Base-by-base conservation (phyloP, 441 rosid species). In the Bocquillonia castaneifolia region DNA sequence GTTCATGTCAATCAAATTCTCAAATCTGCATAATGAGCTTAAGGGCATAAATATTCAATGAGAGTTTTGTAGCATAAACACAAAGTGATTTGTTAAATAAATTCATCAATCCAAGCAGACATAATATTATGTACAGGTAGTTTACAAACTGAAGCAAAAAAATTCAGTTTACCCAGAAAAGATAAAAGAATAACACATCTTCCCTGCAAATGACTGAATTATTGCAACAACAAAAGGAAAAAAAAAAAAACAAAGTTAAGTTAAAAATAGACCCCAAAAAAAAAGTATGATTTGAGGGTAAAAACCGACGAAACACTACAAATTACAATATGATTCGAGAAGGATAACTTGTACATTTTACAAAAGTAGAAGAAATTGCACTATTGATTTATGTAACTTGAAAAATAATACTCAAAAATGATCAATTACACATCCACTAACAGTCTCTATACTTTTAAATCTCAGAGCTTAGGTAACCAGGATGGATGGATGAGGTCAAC, bases 1-100 rank as follows among this genome's bases (percentile, higher is more conserved):
- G 17, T 23, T 69, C 67, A 56, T 52, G 70, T 39, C 67, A 57
- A 50, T 73, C 67, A 71, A 64, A 70, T 77, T 5, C 26, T 28
- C 18, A 51, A 37, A 37, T 59, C 76, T 67, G 68, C 63, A 54
- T 45, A 29, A 6, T 37, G 20, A 58, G 44, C 59, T 18, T 28
- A 20, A 65, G 34, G 8, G 25, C 31, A 48, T 59, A 59, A 71
- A 25, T 28, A 28, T 28, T n/a, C n/a, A 23, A 36, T 2, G 22
- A 36, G 59, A 29, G 54, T 29, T 18, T 42, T 6, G 14, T 18
- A 20, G 63, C 13, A 44, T 13, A 45, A 59, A 36, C 36, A 36
- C 39, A n/a, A 47, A 25, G 15, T 57, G 18, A 58, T 8, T 34
- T 40, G n/a, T n/a, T n/a, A 6, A 12, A 57, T n/a, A 58, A 57